These are phyloP conservation scores for Phenoliferia sp. DNA, from an alignment of 1,284 basidiomycete species.

Conservation along the genomic window DNA sequence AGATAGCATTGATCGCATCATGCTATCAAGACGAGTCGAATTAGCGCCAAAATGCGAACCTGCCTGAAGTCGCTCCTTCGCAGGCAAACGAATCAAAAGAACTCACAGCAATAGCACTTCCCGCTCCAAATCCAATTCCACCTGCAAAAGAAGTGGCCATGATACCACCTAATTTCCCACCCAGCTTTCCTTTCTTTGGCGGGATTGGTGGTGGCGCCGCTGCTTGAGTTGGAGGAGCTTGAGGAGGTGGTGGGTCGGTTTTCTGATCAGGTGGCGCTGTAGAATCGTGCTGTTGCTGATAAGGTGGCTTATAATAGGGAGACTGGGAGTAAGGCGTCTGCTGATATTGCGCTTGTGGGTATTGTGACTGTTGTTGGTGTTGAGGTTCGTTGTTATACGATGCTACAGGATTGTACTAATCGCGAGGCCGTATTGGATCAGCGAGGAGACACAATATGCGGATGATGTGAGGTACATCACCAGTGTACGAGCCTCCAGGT, in stretches of 20 bases:
- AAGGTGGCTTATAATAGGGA: neutral
- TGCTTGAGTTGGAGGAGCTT: neutral
- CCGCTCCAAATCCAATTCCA: neutral
- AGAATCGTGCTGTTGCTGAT: neutral
- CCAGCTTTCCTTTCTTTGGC: neutral
- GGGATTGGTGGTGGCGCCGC: neutral
- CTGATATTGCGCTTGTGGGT: neutral
- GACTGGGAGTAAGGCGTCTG: neutral
- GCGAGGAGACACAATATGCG: no score
- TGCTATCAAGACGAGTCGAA: no score
- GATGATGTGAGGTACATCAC: no score
- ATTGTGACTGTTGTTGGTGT: neutral
- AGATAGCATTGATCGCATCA: no score
- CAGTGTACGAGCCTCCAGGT: neutral
- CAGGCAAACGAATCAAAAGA: neutral
- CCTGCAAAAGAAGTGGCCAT: neutral
- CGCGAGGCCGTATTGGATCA: no score
- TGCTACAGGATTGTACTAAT: neutral
- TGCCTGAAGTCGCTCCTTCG: no score
- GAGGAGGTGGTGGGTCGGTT: no score
- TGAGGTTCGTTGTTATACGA: neutral
- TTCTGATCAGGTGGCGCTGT: neutral
- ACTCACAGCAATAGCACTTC: neutral
- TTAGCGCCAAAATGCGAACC: no score
- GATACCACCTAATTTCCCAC: neutral